Conservation (phyloP, 2,329 filamentous ascomycete species). For the Fusarium haematococcum region DNA sequence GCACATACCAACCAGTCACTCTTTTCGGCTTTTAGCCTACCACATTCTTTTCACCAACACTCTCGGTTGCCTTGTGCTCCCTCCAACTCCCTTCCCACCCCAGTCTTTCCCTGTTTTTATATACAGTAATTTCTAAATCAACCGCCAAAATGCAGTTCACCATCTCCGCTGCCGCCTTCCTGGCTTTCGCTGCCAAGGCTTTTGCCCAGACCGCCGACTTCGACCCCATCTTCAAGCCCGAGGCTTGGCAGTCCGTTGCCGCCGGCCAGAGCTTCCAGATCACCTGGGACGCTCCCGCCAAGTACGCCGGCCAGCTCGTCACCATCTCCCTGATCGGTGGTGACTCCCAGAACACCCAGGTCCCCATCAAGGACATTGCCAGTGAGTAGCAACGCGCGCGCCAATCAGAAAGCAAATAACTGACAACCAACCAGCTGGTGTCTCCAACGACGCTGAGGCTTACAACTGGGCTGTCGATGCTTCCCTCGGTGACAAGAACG, state of each 20-base stretch:
- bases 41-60: slow-evolving; percentile 46
- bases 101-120: slow-evolving; percentile 30
- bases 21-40: slow-evolving; percentile 46
- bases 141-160: slow-evolving; percentile 66
- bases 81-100: slow-evolving; percentile 18
- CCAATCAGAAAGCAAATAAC: background rate
- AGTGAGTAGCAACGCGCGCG: slow-evolving; percentile 56
- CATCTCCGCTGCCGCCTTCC: slow-evolving; percentile 58
- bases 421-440: slow-evolving; percentile 52
- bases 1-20: slow-evolving; percentile 47
- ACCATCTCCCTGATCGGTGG: slow-evolving; percentile 69
- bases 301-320: slow-evolving; percentile 58
- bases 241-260: slow-evolving; percentile 55
- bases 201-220: slow-evolving; percentile 69
- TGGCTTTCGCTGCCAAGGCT: slow-evolving; percentile 64
- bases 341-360: slow-evolving; percentile 55
- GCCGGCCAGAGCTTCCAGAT: slow-evolving; percentile 64
- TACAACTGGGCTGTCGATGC: slow-evolving; percentile 65
- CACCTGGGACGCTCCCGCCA: slow-evolving; percentile 59
- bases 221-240: slow-evolving; percentile 64
- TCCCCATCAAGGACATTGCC: slow-evolving; percentile 57
- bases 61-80: slow-evolving; percentile 31
- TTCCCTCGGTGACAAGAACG: slow-evolving; percentile 56
- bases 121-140: slow-evolving; percentile 40
- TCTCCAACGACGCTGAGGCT: slow-evolving; percentile 58